A percentile compares a stretch with the other conserved stretches of the same genome.
phyloP scores from a whole-genome alignment of 805 yeast species.

The Yarrowia keelungensis region DNA sequence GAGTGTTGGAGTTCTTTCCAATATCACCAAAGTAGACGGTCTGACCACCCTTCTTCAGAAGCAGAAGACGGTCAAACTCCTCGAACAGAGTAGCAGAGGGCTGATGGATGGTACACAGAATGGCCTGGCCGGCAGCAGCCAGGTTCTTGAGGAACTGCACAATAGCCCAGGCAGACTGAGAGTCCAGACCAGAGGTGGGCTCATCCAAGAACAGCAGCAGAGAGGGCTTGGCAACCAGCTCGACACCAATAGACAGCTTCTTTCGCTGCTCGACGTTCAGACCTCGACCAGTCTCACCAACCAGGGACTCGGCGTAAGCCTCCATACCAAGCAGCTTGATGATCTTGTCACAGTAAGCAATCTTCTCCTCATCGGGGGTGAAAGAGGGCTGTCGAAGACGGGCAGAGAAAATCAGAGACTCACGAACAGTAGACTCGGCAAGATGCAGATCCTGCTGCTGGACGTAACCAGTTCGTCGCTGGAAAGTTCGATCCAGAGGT shows the following conservation, averaged over 20 bases:
- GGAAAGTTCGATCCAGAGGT: constrained; percentile 68
- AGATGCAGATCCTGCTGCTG: constrained; percentile 83
- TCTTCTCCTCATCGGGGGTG: constrained; percentile 64
- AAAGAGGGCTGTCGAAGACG: constrained; percentile 70
- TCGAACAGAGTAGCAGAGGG: constrained; percentile 75
- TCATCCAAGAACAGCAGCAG: constrained; percentile 69
- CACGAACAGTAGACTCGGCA: constrained; percentile 73
- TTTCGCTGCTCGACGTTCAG: constrained; percentile 72
- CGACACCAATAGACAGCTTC: constrained; percentile 73
- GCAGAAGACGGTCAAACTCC: constrained; percentile 70
- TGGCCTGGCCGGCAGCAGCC: constrained; percentile 75
- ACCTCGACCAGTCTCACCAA: constrained; percentile 78
- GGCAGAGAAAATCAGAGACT: constrained; percentile 75
- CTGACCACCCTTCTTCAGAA: constrained; percentile 76
- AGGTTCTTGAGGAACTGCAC: constrained; percentile 69
- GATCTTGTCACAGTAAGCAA: constrained; percentile 71
- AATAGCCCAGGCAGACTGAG: constrained; percentile 69
- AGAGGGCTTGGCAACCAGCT: constrained; percentile 72
- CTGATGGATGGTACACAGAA: constrained; percentile 78
- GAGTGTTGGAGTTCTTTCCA: constrained; percentile 65
- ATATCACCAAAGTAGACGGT: constrained; percentile 85
- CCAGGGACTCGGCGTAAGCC: constrained; percentile 76
- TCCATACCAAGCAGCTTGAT: constrained; percentile 72
- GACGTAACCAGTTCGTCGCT: constrained; percentile 79
- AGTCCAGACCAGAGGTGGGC: constrained; percentile 76